These are phyloP conservation scores for Salix exigua DNA, from an alignment of 345 rosid species.

Conservation along the genomic window DNA sequence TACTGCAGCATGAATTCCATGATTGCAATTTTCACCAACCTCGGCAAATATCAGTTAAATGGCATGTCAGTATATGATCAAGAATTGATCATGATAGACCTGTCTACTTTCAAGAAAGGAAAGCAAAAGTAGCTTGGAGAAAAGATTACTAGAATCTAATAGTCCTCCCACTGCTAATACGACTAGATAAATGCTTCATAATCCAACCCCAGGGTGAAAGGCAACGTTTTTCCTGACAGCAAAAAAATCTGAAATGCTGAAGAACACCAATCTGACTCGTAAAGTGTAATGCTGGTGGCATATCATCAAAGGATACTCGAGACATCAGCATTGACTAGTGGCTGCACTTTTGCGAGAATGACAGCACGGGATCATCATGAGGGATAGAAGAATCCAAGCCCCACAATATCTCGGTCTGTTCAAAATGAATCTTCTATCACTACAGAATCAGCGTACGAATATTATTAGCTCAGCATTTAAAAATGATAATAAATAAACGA, in stretches of 20 bases:
- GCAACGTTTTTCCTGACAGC: not conserved
- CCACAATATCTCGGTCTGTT: constrained; percentile 28
- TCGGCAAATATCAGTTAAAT: not conserved
- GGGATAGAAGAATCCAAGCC: constrained; percentile 20
- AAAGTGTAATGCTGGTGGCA: not conserved
- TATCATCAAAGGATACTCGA: not conserved
- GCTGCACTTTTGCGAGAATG: constrained; percentile 7
- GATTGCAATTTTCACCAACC: not conserved
- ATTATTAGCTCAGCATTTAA: not conserved
- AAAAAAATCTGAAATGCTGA: not conserved
- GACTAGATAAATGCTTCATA: not conserved
- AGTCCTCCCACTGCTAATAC: not conserved
- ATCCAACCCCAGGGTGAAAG: not conserved
- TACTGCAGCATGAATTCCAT: not conserved
- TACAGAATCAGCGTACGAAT: not conserved
- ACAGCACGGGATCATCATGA: constrained; percentile 15
- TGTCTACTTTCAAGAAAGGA: not conserved
- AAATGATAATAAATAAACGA: not conserved
- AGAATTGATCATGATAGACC: not conserved
- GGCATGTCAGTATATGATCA: not conserved
- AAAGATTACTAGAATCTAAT: not conserved
- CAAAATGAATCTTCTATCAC: constrained; percentile 12
- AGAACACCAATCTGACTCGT: not conserved
- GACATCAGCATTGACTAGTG: constrained; percentile 2
- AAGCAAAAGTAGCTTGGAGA: not conserved